These are phyloP conservation scores for Neonectria punicea DNA, from an alignment of 2,329 filamentous ascomycete genomes.

Conservation along the genomic window DNA sequence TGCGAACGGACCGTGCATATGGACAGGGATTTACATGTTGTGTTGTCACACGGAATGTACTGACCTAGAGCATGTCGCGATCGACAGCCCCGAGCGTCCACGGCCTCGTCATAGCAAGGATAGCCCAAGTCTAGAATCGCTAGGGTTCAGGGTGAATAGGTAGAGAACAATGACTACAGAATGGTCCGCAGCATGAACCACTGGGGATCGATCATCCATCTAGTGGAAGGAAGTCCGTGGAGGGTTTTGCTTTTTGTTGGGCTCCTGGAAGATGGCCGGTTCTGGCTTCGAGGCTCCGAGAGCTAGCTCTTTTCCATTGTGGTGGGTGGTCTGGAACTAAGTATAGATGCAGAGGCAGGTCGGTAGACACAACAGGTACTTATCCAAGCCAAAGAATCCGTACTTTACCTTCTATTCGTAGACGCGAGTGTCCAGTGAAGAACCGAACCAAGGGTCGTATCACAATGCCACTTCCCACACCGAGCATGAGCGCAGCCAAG, in stretches of 20 bases:
- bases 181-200: too few species aligned
- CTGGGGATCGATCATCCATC: neutral
- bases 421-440: neutral
- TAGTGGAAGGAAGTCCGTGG: neutral
- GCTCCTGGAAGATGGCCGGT: neutral
- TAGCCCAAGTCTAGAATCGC: neutral
- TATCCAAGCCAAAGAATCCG: too few species aligned
- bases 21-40: neutral
- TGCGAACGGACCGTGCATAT: neutral
- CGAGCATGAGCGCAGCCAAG: neutral
- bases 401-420: too few species aligned
- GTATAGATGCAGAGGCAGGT: neutral
- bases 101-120: constrained; percentile 9
- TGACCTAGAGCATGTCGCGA: constrained; percentile 1
- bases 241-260: neutral
- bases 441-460: neutral
- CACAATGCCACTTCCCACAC: neutral
- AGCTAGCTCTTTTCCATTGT: too few species aligned
- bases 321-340: neutral
- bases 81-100: constrained; percentile 11
- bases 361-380: neutral
- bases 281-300: neutral
- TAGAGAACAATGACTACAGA: neutral
- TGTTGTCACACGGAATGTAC: neutral
- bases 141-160: neutral